Evolutionary conservation across 768 basidiomycete species (phyloP).

Genomic region (Rhizopogon roseolus): DNA sequence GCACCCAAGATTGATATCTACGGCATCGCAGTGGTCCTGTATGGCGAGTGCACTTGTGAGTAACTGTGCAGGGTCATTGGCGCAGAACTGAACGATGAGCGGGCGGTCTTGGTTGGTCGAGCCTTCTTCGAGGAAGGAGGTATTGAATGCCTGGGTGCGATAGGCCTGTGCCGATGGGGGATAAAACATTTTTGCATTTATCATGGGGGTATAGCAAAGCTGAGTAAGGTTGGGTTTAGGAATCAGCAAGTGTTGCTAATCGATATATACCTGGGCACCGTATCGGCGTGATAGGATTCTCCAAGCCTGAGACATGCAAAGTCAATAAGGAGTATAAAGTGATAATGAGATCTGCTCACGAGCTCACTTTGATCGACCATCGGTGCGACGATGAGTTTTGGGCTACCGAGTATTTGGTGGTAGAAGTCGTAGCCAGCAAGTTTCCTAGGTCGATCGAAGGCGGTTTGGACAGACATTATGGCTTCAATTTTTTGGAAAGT

Average conservation of each 20-base stretch:
- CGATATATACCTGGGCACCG: slow-evolving; percentile 59
- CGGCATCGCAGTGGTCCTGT: slow-evolving; percentile 80
- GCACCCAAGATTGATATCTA: slow-evolving; percentile 92
- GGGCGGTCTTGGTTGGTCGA: slow-evolving; percentile 68
- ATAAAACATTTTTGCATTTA: slow-evolving; percentile 86
- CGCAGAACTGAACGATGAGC: slow-evolving; percentile 90
- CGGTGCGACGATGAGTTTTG: slow-evolving; percentile 89
- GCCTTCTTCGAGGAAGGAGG: slow-evolving; percentile 78
- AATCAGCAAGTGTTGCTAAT: slow-evolving; percentile 7
- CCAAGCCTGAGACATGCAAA: slow-evolving; percentile 63
- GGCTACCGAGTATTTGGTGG: slow-evolving; percentile 68
- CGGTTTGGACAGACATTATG: background rate
- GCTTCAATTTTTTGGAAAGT: background rate
- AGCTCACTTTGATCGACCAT: slow-evolving; percentile 99
- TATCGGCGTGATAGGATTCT: slow-evolving; percentile 77
- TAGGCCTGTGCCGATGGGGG: slow-evolving; percentile 45
- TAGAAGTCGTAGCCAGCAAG: slow-evolving; percentile 75
- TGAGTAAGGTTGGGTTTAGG: slow-evolving; percentile 23
- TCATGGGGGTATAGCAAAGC: slow-evolving; percentile 98
- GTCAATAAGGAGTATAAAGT: background rate
- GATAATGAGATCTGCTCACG: slow-evolving; percentile 41
- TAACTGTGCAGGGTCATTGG: slow-evolving; percentile 78
- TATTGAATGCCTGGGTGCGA: slow-evolving; percentile 64
- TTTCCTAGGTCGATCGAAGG: background rate
- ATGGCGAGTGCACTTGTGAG: slow-evolving; percentile 74